A percentile compares a stretch with the other conserved stretches of the same genome.
Conservation (phyloP, 495 filamentous ascomycete species). For the Polyplosphaeria fusca region DNA sequence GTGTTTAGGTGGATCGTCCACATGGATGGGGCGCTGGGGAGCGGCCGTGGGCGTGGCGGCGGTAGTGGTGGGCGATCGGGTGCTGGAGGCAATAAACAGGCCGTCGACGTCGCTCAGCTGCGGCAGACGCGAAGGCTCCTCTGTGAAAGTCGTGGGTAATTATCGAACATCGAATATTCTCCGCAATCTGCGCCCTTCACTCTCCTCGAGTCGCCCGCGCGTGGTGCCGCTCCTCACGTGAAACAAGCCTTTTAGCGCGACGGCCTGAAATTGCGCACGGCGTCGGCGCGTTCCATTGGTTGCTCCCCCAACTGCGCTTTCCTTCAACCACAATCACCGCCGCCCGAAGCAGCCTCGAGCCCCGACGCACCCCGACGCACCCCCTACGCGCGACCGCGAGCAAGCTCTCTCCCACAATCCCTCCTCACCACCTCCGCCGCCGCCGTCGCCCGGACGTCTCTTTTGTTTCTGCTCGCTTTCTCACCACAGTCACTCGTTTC, state of each 20-base stretch:
- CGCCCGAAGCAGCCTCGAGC: too few relatives aligned
- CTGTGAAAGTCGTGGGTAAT: too few relatives aligned
- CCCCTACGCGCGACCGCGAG: neutral
- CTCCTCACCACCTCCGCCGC: slow-evolving; percentile 2
- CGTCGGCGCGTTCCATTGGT: slow-evolving; percentile 12
- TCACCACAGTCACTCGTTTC: slow-evolving; percentile 30
- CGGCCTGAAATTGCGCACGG: neutral
- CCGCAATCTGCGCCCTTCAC: neutral
- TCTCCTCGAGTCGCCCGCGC: neutral
- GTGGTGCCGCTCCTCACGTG: neutral
- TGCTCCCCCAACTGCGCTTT: neutral
- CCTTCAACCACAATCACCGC: neutral
- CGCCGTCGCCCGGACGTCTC: neutral
- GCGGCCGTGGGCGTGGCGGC: too few relatives aligned
- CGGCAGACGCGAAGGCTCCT: too few relatives aligned
- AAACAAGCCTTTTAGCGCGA: slow-evolving; percentile 5
- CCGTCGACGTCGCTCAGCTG: too few relatives aligned
- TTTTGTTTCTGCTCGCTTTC: neutral
- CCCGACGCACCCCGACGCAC: slow-evolving; percentile 2
- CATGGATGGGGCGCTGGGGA: neutral
- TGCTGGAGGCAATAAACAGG: too few relatives aligned
- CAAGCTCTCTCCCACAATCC: neutral
- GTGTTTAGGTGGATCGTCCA: neutral
- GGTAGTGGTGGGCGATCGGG: too few relatives aligned
- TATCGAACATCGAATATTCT: too few relatives aligned